These are phyloP conservation scores for Colletotrichum destructivum DNA, from an alignment of 2,329 filamentous ascomycete species.

Conservation along the genomic window DNA sequence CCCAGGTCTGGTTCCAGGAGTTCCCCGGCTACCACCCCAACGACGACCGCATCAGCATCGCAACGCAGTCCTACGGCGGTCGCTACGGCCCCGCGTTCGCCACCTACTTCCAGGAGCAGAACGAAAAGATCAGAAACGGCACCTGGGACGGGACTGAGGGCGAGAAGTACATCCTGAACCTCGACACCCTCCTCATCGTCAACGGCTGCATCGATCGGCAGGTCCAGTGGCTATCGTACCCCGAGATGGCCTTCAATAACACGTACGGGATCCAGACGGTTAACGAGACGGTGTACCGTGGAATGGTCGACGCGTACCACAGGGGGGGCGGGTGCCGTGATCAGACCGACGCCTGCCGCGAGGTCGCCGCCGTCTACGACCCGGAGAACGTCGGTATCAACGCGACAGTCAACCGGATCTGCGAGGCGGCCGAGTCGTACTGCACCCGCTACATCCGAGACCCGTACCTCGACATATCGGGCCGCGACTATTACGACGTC, in stretches of 20 bases:
- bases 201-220: constrained; percentile 69
- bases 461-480: constrained; percentile 26
- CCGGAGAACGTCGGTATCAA: constrained; percentile 45
- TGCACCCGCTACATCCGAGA: constrained; percentile 41
- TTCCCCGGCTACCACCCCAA: constrained; percentile 75
- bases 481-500: constrained; percentile 44
- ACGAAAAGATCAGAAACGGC: constrained; percentile 64
- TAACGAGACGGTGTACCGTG: constrained; percentile 50
- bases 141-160: constrained; percentile 50
- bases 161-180: constrained; percentile 56
- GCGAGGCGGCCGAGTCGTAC: constrained; percentile 33
- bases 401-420: constrained; percentile 47
- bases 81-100: constrained; percentile 72
- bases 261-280: constrained; percentile 51
- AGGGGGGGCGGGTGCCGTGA: constrained; percentile 65
- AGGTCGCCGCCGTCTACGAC: constrained; percentile 48
- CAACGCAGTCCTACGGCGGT: constrained; percentile 71
- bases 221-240: constrained; percentile 52
- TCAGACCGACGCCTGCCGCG: constrained; percentile 66
- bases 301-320: constrained; percentile 51
- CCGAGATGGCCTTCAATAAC: constrained; percentile 52
- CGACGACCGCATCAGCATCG: constrained; percentile 65
- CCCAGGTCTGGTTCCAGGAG: constrained; percentile 69
- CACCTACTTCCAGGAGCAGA: constrained; percentile 70
- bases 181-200: constrained; percentile 70